Conservation (phyloP, 306 rosid genomes). For the Cicer cuneatum region DNA sequence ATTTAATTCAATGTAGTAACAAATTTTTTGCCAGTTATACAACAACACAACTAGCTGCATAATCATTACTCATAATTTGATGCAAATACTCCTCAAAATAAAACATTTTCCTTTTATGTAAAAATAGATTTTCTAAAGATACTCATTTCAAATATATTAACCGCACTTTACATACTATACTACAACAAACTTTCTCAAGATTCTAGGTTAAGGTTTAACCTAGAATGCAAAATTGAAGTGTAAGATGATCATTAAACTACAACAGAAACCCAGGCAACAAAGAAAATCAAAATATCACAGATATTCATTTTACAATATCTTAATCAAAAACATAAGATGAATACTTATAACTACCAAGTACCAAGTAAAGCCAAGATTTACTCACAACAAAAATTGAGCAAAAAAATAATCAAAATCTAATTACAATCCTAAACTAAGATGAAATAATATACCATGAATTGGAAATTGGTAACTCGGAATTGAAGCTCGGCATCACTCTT, state of each 20-base stretch:
- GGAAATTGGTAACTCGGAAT: conserved; percentile 49
- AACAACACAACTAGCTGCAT: conserved; percentile 10
- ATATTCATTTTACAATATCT: conserved; percentile 7
- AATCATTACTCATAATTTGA: conserved; percentile 1
- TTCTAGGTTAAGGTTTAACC: background rate
- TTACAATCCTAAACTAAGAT: conserved; percentile 16
- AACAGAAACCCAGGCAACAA: conserved; percentile 11
- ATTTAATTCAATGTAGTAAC: background rate
- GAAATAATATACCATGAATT: conserved; percentile 45
- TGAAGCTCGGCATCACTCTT: conserved; percentile 60
- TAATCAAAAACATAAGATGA: conserved; percentile 23
- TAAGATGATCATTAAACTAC: background rate
- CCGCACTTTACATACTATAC: background rate
- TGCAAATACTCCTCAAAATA: conserved; percentile 2
- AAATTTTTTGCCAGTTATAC: background rate
- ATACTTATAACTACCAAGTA: conserved; percentile 18
- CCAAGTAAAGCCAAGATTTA: conserved; percentile 35
- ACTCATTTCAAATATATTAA: background rate
- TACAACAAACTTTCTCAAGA: conserved; percentile 12
- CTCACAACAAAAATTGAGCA: conserved; percentile 35
- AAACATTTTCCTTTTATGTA: background rate
- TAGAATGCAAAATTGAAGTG: conserved; percentile 9
- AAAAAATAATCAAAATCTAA: background rate
- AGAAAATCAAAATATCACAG: conserved; percentile 13
- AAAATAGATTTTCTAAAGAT: conserved; percentile 1